Percentiles rank a stretch among this genome's conserved stretches.
These are phyloP conservation scores for Balakata baccata DNA, from an alignment of 345 rosid species.

Conservation along the genomic window DNA sequence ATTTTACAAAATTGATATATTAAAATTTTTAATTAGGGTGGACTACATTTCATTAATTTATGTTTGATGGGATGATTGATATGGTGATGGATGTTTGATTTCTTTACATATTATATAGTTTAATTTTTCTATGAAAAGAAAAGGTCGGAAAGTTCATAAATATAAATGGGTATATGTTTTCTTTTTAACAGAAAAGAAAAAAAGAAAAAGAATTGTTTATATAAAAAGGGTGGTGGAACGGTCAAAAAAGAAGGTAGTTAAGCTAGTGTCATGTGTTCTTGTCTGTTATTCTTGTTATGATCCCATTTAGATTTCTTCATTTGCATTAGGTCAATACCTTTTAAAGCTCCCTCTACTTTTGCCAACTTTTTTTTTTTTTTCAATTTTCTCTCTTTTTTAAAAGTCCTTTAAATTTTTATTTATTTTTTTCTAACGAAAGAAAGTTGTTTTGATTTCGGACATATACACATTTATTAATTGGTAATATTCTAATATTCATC, in stretches of 20 bases:
- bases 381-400: background rate
- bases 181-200: too few species aligned
- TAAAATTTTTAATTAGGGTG: too few species aligned
- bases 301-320: background rate
- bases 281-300: slow-evolving; percentile 11
- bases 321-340: background rate
- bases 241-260: slow-evolving; percentile 34
- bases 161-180: too few species aligned
- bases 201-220: too few species aligned
- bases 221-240: slow-evolving; percentile 24
- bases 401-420: background rate
- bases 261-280: slow-evolving; percentile 19
- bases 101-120: background rate
- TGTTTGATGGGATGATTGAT: too few species aligned
- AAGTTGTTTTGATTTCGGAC: too few species aligned
- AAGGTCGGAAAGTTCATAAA: background rate
- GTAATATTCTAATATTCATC: slow-evolving; percentile 1
- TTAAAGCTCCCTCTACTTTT: background rate
- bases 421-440: too few species aligned
- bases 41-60: too few species aligned
- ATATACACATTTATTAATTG: background rate
- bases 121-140: background rate
- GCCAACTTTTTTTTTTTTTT: background rate
- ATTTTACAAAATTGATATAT: too few species aligned
- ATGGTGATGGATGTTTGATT: too few species aligned